These are phyloP conservation scores for Selaginella tamariscina DNA, from an alignment of 75 land plant genomes.

Conservation along the genomic window DNA sequence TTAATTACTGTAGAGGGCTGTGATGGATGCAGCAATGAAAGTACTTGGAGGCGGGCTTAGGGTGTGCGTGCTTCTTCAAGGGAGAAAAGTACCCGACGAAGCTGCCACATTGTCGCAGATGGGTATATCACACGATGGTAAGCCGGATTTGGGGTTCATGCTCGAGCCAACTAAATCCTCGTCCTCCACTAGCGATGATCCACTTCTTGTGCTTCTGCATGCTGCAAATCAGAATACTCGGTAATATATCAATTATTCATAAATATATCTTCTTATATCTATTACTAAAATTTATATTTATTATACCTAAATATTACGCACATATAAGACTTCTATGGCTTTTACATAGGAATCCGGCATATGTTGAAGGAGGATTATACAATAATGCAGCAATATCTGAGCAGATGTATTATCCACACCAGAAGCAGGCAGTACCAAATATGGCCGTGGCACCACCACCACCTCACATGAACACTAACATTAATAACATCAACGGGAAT, in stretches of 20 bases:
- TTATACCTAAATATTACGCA: not conserved
- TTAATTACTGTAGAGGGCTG: constrained; percentile 51
- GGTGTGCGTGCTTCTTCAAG: constrained; percentile 76
- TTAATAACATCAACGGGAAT: not conserved
- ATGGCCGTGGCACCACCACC: not conserved
- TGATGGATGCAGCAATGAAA: constrained; percentile 88
- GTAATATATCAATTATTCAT: too few species aligned
- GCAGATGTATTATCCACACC: not conserved
- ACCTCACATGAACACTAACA: not conserved
- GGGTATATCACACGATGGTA: constrained; percentile 53
- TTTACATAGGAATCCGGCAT: too few species aligned
- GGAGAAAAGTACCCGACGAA: constrained; percentile 78
- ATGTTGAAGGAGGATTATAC: not conserved
- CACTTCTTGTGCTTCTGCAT: constrained; percentile 33
- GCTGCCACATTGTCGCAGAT: constrained; percentile 55
- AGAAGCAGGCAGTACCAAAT: not conserved
- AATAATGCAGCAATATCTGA: not conserved
- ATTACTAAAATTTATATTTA: not conserved
- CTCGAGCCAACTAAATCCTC: constrained; percentile 52
- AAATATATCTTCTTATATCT: not conserved
- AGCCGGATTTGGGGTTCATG: constrained; percentile 61
- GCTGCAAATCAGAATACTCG: constrained; percentile 16
- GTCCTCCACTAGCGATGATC: constrained; percentile 32
- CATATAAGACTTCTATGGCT: too few species aligned
- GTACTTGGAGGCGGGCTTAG: constrained; percentile 69